Evolutionary conservation across 2,329 filamentous ascomycete genomes (phyloP), one percentile per base, ranked within the genome.

Genomic region (Metarhizium robertsii): DNA sequence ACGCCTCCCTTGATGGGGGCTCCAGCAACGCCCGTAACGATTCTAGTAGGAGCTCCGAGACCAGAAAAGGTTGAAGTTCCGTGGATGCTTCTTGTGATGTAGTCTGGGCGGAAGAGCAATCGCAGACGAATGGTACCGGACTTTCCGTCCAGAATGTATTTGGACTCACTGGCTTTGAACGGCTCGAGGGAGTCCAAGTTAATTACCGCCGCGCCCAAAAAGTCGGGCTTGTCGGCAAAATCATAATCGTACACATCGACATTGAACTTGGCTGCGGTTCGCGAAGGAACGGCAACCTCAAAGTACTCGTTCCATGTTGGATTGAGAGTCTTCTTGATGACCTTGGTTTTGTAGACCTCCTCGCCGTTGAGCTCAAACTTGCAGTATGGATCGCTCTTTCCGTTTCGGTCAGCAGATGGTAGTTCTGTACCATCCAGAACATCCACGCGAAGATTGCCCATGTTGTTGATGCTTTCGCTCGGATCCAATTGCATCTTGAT

Each of bases 401-500:
- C 94, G 67, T 99, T 99, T 38, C 91, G 86, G 66, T 99, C 94
- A 32, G 92, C 92, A 1, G 94, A 86, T 7, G 94, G 94, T n/a
- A 99, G 81, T 57, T 96, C 86, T 8, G 82, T 75, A 18, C 86
- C 94, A 69, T 96, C 91, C 42, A 97, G 75, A 18, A 99, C 81
- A 65, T 97, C 91, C n/a, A 99, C 90, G 20, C 92, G 88, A 25
- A 99, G 84, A 57, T 85, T 92, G 57, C 94, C 94, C 84, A 96
- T 95, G 73, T 99, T 99, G 81, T 96, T 97, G 78, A 99, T 96
- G 66, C 91, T 96, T 73, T 99, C 94, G 64, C 86, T 90, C 0
- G 94, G 88, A 65, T 99, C 91, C 51, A 99, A 86, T 55, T 85
- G 78, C 94, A 99, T 99, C 74, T 89, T 85, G 58, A 97, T 85